These are phyloP conservation scores for Neonectria magnoliae DNA, from an alignment of 2,329 filamentous ascomycete species.

Conservation along the genomic window DNA sequence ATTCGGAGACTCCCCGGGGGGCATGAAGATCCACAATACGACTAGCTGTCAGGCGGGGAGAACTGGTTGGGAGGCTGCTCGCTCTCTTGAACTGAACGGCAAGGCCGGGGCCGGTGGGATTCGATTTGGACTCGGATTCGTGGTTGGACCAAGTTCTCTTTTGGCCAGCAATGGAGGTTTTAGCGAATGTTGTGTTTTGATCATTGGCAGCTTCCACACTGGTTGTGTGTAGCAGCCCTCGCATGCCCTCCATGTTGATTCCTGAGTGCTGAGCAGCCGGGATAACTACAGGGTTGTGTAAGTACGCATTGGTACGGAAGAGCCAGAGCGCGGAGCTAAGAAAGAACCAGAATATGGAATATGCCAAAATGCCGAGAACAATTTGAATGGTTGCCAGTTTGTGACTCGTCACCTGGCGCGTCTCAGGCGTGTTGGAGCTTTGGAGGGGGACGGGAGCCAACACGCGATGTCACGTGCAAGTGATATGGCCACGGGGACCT, in stretches of 20 bases:
- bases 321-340: background rate
- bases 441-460: background rate
- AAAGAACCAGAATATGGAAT: background rate
- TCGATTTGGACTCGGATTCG: conserved; percentile 23
- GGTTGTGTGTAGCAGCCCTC: conserved; percentile 59
- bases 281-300: background rate
- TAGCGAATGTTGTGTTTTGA: conserved; percentile 50
- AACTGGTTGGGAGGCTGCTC: conserved; percentile 45
- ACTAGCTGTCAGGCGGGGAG: conserved; percentile 53
- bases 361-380: background rate
- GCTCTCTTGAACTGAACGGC: conserved; percentile 48
- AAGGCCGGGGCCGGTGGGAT: conserved; percentile 8
- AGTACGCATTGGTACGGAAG: conserved; percentile 1
- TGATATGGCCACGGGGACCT: background rate
- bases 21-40: conserved; percentile 53
- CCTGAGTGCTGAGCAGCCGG: conserved; percentile 24
- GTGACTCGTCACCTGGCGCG: conserved; percentile 21
- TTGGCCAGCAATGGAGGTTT: conserved; percentile 56
- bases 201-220: conserved; percentile 60
- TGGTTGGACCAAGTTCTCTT: conserved; percentile 55
- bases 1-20: conserved; percentile 55
- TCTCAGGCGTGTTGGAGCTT: conserved; percentile 25
- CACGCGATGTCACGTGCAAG: conserved; percentile 42
- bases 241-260: conserved; percentile 54
- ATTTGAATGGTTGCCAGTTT: background rate